phyloP scores from a whole-genome alignment of 805 yeast genomes.

The Sugiyamaella chiloensis region DNA sequence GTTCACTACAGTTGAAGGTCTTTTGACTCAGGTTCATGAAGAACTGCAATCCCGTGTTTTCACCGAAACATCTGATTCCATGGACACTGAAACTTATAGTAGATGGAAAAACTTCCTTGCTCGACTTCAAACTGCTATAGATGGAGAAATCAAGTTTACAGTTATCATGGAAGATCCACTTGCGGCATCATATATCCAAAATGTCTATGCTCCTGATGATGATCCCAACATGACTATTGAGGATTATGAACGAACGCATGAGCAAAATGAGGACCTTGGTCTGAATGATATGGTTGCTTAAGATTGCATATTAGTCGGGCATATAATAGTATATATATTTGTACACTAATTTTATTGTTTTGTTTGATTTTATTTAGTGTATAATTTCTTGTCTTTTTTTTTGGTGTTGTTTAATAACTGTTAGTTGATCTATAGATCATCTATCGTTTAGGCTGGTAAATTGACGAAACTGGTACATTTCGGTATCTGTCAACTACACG shows the following conservation, averaged over 20 bases:
- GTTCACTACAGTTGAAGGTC: conserved; percentile 95
- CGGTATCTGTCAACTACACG: conserved; percentile 34
- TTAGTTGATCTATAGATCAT: background rate
- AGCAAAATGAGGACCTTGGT: conserved; percentile 92
- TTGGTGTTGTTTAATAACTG: no score
- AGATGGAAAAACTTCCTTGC: conserved; percentile 83
- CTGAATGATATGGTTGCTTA: conserved; percentile 44
- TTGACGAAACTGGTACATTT: conserved; percentile 4
- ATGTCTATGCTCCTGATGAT: conserved; percentile 96
- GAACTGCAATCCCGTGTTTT: conserved; percentile 85
- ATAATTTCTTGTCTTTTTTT: background rate
- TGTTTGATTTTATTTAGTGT: no score
- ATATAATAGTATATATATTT: background rate
- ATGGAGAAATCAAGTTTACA: conserved; percentile 80
- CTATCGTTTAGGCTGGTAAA: conserved; percentile 9
- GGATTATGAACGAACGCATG: conserved; percentile 83
- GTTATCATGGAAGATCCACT: conserved; percentile 90
- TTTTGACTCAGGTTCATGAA: conserved; percentile 81
- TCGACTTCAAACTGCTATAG: conserved; percentile 70
- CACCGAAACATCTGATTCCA: conserved; percentile 83
- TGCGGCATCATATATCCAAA: conserved; percentile 93
- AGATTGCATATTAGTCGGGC: background rate
- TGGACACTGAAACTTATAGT: conserved; percentile 72
- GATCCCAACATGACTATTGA: conserved; percentile 95
- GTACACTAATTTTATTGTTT: background rate